Conservation (phyloP, 164 flowering plant genomes). For the Sextonia rubra region DNA sequence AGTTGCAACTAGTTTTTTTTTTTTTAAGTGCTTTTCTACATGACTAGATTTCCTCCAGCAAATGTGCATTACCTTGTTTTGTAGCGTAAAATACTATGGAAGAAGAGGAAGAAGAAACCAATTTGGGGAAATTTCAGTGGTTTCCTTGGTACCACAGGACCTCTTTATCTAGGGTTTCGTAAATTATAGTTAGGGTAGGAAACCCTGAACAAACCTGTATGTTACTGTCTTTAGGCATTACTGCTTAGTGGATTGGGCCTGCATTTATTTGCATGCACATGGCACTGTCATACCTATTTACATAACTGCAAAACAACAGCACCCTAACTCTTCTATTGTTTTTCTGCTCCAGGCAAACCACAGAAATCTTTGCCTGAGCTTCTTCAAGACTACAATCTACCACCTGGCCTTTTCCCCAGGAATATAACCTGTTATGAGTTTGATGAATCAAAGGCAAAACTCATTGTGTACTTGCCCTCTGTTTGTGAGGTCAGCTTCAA, state of each 20-base stretch:
- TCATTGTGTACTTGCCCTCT: constrained; percentile 68
- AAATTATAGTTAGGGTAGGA: too few relatives aligned
- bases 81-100: background rate
- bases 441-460: constrained; percentile 67
- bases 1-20: background rate
- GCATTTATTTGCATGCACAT: background rate
- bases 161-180: background rate
- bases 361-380: constrained; percentile 38
- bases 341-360: constrained; percentile 57
- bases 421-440: constrained; percentile 83
- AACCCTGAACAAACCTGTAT: background rate
- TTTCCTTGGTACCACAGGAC: background rate
- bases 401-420: constrained; percentile 78
- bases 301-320: background rate
- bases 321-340: background rate
- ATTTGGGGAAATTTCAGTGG: background rate
- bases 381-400: constrained; percentile 27
- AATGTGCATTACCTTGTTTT: background rate
- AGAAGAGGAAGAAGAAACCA: too few relatives aligned
- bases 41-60: background rate
- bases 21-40: background rate
- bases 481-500: constrained; percentile 80
- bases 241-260: too few relatives aligned
- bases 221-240: too few relatives aligned
- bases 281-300: background rate